Conservation (phyloP, 495 filamentous ascomycete species). For the Elaphomyces granulatus region DNA sequence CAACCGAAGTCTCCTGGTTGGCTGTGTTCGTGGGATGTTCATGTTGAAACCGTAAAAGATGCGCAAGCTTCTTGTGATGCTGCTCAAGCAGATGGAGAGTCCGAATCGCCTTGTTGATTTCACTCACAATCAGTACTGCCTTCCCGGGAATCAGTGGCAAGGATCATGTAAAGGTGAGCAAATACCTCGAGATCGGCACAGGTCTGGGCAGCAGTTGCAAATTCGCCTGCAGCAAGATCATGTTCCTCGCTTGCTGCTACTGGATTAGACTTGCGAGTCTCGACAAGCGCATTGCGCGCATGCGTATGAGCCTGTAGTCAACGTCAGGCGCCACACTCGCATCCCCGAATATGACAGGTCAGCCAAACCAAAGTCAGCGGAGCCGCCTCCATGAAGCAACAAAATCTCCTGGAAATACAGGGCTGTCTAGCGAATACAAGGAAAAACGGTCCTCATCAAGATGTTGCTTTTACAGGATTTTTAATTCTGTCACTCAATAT, state of each 20-base stretch:
- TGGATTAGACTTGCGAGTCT: conserved; percentile 59
- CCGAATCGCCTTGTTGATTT: conserved; percentile 46
- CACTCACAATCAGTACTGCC: background rate
- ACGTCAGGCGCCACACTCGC: conserved; percentile 5
- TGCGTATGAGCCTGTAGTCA: conserved; percentile 67
- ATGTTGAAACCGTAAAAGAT: conserved; percentile 57
- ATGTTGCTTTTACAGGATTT: no score
- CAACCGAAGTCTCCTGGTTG: conserved; percentile 7
- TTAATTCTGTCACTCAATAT: no score
- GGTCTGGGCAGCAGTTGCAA: conserved; percentile 61
- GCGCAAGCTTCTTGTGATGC: conserved; percentile 68
- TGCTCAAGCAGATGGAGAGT: conserved; percentile 72
- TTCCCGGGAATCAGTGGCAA: background rate
- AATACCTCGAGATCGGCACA: conserved; percentile 61
- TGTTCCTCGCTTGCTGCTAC: conserved; percentile 75
- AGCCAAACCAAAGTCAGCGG: conserved; percentile 41
- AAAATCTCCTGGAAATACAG: background rate
- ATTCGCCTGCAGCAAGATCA: conserved; percentile 78
- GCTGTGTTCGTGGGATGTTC: conserved; percentile 34
- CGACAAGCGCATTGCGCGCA: conserved; percentile 63
- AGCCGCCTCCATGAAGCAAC: conserved; percentile 41
- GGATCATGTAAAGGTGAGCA: background rate
- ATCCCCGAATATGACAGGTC: background rate
- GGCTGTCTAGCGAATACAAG: no score
- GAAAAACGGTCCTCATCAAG: no score